These are phyloP conservation scores for Phalaenopsis hybrid DNA, from an alignment of 116 monocot genomes.

Conservation along the genomic window DNA sequence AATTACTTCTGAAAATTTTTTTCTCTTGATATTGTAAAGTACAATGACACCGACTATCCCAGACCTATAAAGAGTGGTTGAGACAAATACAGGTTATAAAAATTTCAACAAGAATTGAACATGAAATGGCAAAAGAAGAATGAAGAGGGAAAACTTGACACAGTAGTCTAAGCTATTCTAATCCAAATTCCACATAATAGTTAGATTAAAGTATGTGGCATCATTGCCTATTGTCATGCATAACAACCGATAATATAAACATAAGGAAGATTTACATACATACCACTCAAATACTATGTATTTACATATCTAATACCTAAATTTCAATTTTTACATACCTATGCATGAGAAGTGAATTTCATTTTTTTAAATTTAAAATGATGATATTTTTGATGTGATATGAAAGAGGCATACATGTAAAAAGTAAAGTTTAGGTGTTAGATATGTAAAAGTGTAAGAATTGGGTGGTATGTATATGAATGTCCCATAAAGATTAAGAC, in stretches of 20 bases:
- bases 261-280: not conserved
- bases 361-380: too few relatives aligned
- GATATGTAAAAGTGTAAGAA: too few relatives aligned
- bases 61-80: slow-evolving; percentile 21
- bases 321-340: too few relatives aligned
- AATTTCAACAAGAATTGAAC: not conserved
- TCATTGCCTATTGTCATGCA: not conserved
- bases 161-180: not conserved
- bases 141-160: not conserved
- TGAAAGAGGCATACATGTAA: too few relatives aligned
- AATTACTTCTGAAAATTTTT: slow-evolving; percentile 27
- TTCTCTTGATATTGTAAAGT: slow-evolving; percentile 17
- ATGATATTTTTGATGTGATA: too few relatives aligned
- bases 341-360: too few relatives aligned
- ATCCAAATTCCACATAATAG: not conserved
- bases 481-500: too few relatives aligned
- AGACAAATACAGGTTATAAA: not conserved
- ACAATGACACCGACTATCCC: slow-evolving; percentile 7
- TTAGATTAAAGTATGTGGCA: not conserved
- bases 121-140: not conserved
- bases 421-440: too few relatives aligned
- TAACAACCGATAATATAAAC: not conserved
- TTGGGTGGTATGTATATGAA: too few relatives aligned
- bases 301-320: too few relatives aligned
- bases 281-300: too few relatives aligned